phyloP scores from a whole-genome alignment of 2,329 filamentous ascomycete genomes.

The Aspergillus neoniger region DNA sequence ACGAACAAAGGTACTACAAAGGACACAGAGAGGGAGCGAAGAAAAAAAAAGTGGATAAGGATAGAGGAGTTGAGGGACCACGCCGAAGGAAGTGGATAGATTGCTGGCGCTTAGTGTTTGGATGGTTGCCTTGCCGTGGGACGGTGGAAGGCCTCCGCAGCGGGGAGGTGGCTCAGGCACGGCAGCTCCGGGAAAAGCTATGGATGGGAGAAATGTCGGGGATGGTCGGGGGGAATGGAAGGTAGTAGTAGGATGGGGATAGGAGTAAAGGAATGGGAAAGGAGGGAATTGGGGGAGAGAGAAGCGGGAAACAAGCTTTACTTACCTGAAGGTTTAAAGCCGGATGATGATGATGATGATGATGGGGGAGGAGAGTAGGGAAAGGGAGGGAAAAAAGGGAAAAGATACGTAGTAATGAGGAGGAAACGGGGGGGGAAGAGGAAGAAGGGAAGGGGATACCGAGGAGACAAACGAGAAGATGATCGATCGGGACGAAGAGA shows the following conservation, averaged over 20 bases:
- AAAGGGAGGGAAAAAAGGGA: not conserved
- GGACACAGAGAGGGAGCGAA: not conserved
- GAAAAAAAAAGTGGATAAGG: slow-evolving; percentile 7
- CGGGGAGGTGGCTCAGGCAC: slow-evolving; percentile 15
- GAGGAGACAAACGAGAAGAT: not conserved
- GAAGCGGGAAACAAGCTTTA: not conserved
- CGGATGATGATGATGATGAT: not conserved
- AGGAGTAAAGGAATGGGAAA: not conserved
- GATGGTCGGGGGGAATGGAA: not conserved
- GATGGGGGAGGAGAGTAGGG: slow-evolving; percentile 1
- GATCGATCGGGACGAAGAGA: not conserved
- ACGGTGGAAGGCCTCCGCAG: slow-evolving; percentile 15
- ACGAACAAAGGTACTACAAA: not conserved
- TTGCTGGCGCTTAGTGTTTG: slow-evolving; percentile 11
- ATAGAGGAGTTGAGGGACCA: slow-evolving; percentile 2
- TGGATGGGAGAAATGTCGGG: not conserved
- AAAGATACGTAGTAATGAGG: not conserved
- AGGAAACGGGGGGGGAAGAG: slow-evolving; percentile 4
- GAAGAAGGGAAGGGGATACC: not conserved
- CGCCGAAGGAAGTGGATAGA: slow-evolving; percentile 2
- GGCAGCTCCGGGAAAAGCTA: slow-evolving; percentile 2
- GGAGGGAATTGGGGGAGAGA: not conserved
- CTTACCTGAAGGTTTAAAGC: slow-evolving; percentile 11
- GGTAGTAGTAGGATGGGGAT: not conserved
- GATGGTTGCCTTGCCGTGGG: slow-evolving; percentile 17